These are phyloP conservation scores for Bipolaris bicolor DNA, from an alignment of 2,329 filamentous ascomycete species.

Conservation along the genomic window DNA sequence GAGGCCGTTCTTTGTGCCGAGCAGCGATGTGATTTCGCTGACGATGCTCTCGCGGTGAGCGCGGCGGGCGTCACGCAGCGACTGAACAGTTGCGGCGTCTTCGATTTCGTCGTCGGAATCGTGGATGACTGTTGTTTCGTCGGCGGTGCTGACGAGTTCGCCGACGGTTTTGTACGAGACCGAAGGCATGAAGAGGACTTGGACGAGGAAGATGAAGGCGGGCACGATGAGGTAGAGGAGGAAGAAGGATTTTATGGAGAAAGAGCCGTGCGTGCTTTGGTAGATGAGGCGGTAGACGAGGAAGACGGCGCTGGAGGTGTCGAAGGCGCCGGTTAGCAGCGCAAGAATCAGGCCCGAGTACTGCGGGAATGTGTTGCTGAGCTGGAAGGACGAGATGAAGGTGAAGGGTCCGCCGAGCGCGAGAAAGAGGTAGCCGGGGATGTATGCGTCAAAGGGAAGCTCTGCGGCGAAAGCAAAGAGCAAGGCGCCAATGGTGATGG, in stretches of 20 bases:
- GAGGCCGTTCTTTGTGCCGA: slow-evolving; percentile 69
- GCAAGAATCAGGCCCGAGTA: slow-evolving; percentile 58
- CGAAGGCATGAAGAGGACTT: slow-evolving; percentile 56
- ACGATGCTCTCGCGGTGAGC: slow-evolving; percentile 67
- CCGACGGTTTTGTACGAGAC: slow-evolving; percentile 66
- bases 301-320: slow-evolving; percentile 58
- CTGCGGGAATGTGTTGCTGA: slow-evolving; percentile 59
- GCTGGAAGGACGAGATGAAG: slow-evolving; percentile 59
- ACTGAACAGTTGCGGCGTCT: slow-evolving; percentile 55
- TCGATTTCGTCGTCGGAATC: slow-evolving; percentile 62
- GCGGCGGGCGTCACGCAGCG: slow-evolving; percentile 61
- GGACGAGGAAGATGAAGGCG: slow-evolving; percentile 51
- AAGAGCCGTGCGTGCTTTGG: slow-evolving; percentile 50
- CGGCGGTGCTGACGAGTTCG: slow-evolving; percentile 77
- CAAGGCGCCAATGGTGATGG: slow-evolving; percentile 72
- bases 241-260: slow-evolving; percentile 58
- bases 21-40: slow-evolving; percentile 73
- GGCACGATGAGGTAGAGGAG: slow-evolving; percentile 57
- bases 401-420: slow-evolving; percentile 58
- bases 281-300: slow-evolving; percentile 56
- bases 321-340: slow-evolving; percentile 59
- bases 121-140: slow-evolving; percentile 57
- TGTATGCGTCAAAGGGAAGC: slow-evolving; percentile 72
- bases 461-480: slow-evolving; percentile 72
- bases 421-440: slow-evolving; percentile 58